Base-by-base conservation (phyloP, 352 stramenopile species). In the Phytophthora syringae region DNA sequence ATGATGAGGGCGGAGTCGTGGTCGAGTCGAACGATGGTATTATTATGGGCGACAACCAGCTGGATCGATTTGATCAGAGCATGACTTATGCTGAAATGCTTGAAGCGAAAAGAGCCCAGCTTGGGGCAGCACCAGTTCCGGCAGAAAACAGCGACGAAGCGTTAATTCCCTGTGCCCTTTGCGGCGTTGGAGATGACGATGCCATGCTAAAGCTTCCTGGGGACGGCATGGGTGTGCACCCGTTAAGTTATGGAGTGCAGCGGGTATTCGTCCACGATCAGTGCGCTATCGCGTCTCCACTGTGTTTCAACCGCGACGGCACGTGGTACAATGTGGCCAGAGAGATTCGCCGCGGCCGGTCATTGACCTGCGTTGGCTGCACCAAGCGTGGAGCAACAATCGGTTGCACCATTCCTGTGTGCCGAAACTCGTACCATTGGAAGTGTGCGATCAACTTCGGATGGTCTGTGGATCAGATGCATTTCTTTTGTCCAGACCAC, bases 221-320 rank as follows among this genome's bases (percentile, higher is more conserved):
- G 22, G 82, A 94, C 11, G 80, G 70, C 5, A 88, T 96, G 82
- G 86, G 88, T 10, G 58, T 80, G 5, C 70, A 93, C 37, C 84
- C 88, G 15, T 64, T 96, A 9, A 83, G 94, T 39, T 85, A 77
- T 34, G 86, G 83, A 2, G 50, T 60, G 0, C 86, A 94, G 68
- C 74, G 88, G 2, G 64, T 94, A 13, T 96, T 96, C 60, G 88
- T 96, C 2, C 88, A 96, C 34, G 88, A 96, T 50, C 88, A 94
- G 44, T 96, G 88, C 40, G 79, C 88, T 12, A 94, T 96, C 45
- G 86, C 86, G 3, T 96, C 88, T 5, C 88, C 88, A 1, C 56
- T 93, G 27, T 93, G 84, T 57, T 96, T 96, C 61, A 90, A 93
- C 37, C 75, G 83, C 39, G 73, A 75, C 15, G 84, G 84, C 1